phyloP scores from a whole-genome alignment of 306 rosid genomes.

The Lotus japonicus region DNA sequence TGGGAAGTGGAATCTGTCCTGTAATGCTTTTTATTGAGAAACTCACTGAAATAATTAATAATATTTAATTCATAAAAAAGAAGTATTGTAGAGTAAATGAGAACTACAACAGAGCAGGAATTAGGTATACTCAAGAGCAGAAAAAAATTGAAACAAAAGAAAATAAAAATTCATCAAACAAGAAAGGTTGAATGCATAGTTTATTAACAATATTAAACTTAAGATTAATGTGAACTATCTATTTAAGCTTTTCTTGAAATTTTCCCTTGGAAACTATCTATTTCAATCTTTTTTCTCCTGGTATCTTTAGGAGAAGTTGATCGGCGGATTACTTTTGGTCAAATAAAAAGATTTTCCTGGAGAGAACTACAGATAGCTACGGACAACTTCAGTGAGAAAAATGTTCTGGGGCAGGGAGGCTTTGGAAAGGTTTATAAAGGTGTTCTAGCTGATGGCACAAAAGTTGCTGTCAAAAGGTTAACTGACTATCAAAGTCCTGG shows the following conservation, averaged over 20 bases:
- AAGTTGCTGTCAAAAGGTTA: slow-evolving; percentile 83
- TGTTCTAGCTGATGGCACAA: slow-evolving; percentile 61
- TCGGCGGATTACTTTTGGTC: slow-evolving; percentile 81
- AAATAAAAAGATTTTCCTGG: slow-evolving; percentile 72
- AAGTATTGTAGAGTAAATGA: slow-evolving; percentile 1
- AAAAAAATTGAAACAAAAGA: neutral
- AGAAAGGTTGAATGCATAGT: neutral
- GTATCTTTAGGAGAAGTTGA: slow-evolving; percentile 69
- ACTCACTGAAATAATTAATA: neutral
- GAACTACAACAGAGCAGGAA: neutral
- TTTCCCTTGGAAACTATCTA: neutral
- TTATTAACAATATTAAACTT: neutral
- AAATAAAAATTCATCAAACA: neutral
- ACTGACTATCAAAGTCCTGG: slow-evolving; percentile 79
- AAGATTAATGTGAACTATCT: slow-evolving; percentile 1
- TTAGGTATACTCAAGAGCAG: neutral
- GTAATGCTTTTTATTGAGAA: neutral
- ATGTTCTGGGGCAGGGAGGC: slow-evolving; percentile 92
- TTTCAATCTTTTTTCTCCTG: neutral
- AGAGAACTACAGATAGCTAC: slow-evolving; percentile 84
- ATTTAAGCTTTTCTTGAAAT: neutral
- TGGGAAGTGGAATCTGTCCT: neutral
- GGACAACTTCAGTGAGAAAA: slow-evolving; percentile 71
- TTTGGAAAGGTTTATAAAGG: slow-evolving; percentile 96
- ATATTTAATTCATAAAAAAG: neutral